A percentile compares a stretch with the other conserved stretches of the same genome.
Evolutionary conservation across 768 basidiomycete genomes (phyloP).

Genomic region (Mycena vitilis): DNA sequence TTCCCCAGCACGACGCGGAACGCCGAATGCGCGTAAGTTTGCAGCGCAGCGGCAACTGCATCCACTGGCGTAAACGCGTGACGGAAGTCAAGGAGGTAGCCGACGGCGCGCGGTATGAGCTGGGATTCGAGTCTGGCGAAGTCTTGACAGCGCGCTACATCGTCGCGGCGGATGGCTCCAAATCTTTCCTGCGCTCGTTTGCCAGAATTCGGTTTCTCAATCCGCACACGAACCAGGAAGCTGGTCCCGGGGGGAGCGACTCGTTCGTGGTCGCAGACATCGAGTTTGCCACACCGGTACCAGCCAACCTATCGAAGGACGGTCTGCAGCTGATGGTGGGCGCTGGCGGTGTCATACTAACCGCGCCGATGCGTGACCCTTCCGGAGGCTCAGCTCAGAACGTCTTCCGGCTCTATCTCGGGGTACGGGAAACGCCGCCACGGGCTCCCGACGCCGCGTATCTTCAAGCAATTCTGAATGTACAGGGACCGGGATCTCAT

Average conservation of each 20-base stretch:
- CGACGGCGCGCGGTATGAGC: conserved; percentile 40
- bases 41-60: conserved; percentile 40
- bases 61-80: conserved; percentile 48
- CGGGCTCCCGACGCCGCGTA: conserved; percentile 20
- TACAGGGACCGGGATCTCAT: conserved; percentile 27
- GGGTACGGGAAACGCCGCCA: conserved; percentile 23
- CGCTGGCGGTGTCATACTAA: conserved; percentile 20
- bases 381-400: no score
- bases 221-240: conserved; percentile 16
- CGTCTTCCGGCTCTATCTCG: conserved; percentile 29
- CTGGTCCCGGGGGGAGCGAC: background rate
- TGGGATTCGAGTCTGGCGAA: conserved; percentile 36
- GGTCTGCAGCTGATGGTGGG: conserved; percentile 24
- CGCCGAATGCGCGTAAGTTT: conserved; percentile 46
- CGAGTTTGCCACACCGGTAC: conserved; percentile 8
- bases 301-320: conserved; percentile 11
- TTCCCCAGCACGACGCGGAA: conserved; percentile 55
- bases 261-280: conserved; percentile 22
- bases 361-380: conserved; percentile 6
- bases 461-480: conserved; percentile 28
- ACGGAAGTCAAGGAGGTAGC: conserved; percentile 42
- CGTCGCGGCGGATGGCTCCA: conserved; percentile 56
- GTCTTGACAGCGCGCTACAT: conserved; percentile 48
- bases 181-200: conserved; percentile 45
- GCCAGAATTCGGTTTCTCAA: conserved; percentile 16